Base-by-base conservation (phyloP, 1,284 basidiomycete genomes). In the Thecaphora thlaspeos region DNA sequence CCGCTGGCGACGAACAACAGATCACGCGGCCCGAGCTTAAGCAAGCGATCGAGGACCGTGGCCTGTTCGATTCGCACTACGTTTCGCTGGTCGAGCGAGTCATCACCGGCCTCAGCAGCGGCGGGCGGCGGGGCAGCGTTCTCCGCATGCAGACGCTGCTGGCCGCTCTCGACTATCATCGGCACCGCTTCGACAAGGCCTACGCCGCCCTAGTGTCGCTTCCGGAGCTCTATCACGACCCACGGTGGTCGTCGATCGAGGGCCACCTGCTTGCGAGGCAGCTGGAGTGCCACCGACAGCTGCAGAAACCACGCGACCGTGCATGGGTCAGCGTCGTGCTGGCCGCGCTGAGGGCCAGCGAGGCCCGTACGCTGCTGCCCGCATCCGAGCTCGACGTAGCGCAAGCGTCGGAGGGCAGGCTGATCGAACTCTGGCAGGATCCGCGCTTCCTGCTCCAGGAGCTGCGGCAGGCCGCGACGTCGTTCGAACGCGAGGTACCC, bases 121-220 rank as follows among this genome's bases (percentile, higher is more conserved):
- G 88, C 15, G 87, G 87, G 4, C 84, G 91, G 44, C 83, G 86
- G 43, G 88, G 93, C 70, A 90, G 89, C 68, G 88, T 89, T 1
- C 79, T 93, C 39, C 88, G 88, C 69, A 80, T 95, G 41, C 89
- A 91, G 69, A 88, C 87, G 2, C 86, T 84, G 68, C 81, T 96
- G 3, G 92, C 91, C 0, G 88, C 88, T 9, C 83, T 97, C 19
- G 89, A 95, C 67, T 78, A 88, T 22, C 36, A 61, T 46, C 55
- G 38, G 39, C 24, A 42, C 32, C 39, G 46, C 21, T 39, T 58
- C 55, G 36, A 60, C n/a, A 17, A 45, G 17, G 59, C 57, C 1
- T 54, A 49, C 40, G 50, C 46, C 14, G 45, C 46, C 17, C 45
- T 64, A 58, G 30, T 32, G 8, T 48, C 21, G 48, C 39, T 55